A percentile compares a stretch with the other conserved stretches of the same genome.
These are phyloP conservation scores for Kernera saxatilis DNA, from an alignment of 345 rosid genomes.

Conservation along the genomic window DNA sequence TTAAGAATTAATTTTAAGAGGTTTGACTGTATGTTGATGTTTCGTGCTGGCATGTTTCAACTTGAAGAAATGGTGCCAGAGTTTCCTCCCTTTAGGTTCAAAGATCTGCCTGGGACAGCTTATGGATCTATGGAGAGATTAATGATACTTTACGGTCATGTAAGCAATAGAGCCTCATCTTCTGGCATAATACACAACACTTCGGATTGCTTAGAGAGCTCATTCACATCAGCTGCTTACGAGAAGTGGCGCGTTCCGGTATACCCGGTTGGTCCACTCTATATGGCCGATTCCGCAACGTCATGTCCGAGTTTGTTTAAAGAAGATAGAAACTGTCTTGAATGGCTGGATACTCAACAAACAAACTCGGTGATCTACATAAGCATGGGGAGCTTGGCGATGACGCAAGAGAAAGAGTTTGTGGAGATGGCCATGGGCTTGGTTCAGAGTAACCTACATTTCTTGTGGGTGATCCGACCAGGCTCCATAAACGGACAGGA, in stretches of 20 bases:
- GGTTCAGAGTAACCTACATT: constrained; percentile 29
- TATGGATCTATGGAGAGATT: constrained; percentile 12
- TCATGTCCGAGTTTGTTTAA: constrained; percentile 3
- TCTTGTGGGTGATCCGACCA: constrained; percentile 37
- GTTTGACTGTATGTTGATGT: too few species aligned
- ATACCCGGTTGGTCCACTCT: constrained; percentile 29
- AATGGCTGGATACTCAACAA: constrained; percentile 36
- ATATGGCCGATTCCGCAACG: neutral
- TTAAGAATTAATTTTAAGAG: too few species aligned
- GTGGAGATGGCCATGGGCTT: constrained; percentile 38
- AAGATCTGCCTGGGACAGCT: constrained; percentile 20
- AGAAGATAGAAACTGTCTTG: constrained; percentile 30
- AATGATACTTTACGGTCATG: neutral
- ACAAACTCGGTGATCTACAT: constrained; percentile 28
- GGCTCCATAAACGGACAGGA: constrained; percentile 14
- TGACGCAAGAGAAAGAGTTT: constrained; percentile 7
- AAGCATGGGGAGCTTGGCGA: constrained; percentile 33
- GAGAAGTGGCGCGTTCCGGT: neutral
- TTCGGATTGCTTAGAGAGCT: constrained; percentile 19
- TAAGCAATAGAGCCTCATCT: neutral
- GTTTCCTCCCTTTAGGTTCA: constrained; percentile 12
- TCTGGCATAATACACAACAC: constrained; percentile 33
- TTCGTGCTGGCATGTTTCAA: too few species aligned
- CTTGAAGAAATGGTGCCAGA: constrained; percentile 13
- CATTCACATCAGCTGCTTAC: constrained; percentile 2